Base-by-base conservation (phyloP, 2,329 filamentous ascomycete genomes). In the Colletotrichum godetiae region DNA sequence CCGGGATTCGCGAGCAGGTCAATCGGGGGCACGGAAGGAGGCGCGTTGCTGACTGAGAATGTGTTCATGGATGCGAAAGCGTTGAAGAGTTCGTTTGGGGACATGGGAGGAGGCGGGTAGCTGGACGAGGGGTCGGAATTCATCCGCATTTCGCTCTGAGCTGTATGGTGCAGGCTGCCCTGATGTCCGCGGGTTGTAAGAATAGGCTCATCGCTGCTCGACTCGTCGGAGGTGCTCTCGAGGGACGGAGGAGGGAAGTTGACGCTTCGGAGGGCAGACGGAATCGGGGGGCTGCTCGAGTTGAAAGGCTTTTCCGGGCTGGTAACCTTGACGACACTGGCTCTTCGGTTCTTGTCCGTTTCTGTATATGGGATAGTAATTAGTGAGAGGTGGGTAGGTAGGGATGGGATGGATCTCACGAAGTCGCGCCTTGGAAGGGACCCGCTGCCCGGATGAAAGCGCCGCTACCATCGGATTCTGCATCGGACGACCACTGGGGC, bases 321-420 rank as follows among this genome's bases (percentile, higher is more conserved):
- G 11, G 49, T 15, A 13, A 61, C 12, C 24, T 42, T 29, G 27
- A 72, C 42, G 33, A 72, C 52, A 3, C 66, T 69, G 10, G 69
- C 69, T 59, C 69, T 60, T 46, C 67, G 67, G 31, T 69, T 59
- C 13, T 55, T n/a, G 42, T 72, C 69, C 12, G 58, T 72, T 19
- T 64, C 69, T 72, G 24, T 24, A n/a, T 11, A 4, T 5, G 13
- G 7, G 29, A 24, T 10, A n/a, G 42, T 10, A 63, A 24, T 29
- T 13, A 63, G 46, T 24, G 29, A 35, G 19, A 3, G n/a, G 24
- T 3, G 6, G 12, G 15, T 3, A 5, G 2, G 1, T 53, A 29
- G 4, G 11, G 1, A 15, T 31, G 19, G 24, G 6, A 19, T 8
- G 6, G n/a, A 31, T 29, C 60, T 49, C 59, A 72, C 69, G 42